Base-by-base conservation (phyloP, 495 filamentous ascomycete genomes). In the Penicillium crystallinum region DNA sequence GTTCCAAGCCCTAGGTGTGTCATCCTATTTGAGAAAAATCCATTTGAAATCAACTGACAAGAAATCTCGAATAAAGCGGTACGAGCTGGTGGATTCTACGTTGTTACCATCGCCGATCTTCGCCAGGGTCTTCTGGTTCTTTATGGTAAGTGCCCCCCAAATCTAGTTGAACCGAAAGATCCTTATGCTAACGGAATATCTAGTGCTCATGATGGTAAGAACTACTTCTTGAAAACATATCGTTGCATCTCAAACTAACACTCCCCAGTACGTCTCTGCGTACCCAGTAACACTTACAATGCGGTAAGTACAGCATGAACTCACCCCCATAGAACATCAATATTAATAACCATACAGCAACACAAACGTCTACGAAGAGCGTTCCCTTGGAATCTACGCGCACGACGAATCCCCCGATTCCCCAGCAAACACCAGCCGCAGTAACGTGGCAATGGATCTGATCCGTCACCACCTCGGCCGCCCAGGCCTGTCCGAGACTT, bases 41-140 rank as follows among this genome's bases (percentile, higher is more conserved):
- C 12, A 3, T 15, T 15, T 18, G 30, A 39, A 25, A 34, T 46
- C 58, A 18, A 64, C 39, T 34, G 56, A 49, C 38, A 33, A 9
- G 3, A 38, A 10, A 25, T 25, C 8, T 27, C 17, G 17, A 19
- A 9, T 46, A 18, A 33, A 69, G 87, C 88, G 48, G 88, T 95
- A 0, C 86, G 90, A 8, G 81, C 81, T 17, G 90, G 88, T 14
- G 91, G 91, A 2, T 95, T 95, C 67, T 90, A 89, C 57, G 83
- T 96, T 39, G 83, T 96, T 36, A 64, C 75, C 4, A 90, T 95
- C 35, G 63, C 88, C 11, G 73, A 75, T 18, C 72, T 92, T 5
- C 85, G 83, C 21, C 85, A 90, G 48, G 83, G 83, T 3, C 71
- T 95, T 1, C 86, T 91, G 54, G 77, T 90, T 14, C 73, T 93